Base-by-base conservation (phyloP, 2,329 filamentous ascomycete species). In the Fusarium lyarnte region DNA sequence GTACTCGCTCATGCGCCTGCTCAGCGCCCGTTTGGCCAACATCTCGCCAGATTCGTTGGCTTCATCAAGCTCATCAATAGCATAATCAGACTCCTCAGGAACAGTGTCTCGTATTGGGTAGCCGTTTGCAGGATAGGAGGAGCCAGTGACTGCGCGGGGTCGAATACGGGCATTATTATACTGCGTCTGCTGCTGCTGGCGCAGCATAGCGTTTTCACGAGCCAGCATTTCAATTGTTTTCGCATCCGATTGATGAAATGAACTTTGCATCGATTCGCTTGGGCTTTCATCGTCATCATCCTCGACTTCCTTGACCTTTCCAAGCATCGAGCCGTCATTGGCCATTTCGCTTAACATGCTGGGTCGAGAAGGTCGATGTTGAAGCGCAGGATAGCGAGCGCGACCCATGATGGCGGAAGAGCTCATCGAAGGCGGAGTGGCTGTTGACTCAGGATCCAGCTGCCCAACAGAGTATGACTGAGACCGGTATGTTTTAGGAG, bases 391-490 rank as follows among this genome's bases (percentile, higher is more conserved):
- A 70, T 92, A 90, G 54, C 88, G 86, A 53, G 86, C 82, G 52
- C 89, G 85, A n/a, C 86, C 84, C 17, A 89, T 80, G 27, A 87
- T 82, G 7, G 87, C 82, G 8, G 87, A 83, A 6, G 86, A 80
- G 62, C 81, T 83, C 79, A 87, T 82, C 5, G 82, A 77, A 31
- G 84, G 74, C 7, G 81, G 77, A 19, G 83, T 76, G 6, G 82
- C 19, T 9, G 63, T 77, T 3, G 82, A 82, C 65, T 95, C 93
- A 2, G 91, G 88, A 58, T 97, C 94, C 68, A 94, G 86, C 79
- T 98, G 95, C 8, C 95, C 95, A 52, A 97, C 95, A 1, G 95
- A 98, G 81, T 98, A 98, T 8, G 96, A 98, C 81, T 98, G 94
- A 10, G 96, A 99, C 46, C 96, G 91, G 77, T 97, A 96, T 2